Percentiles rank a stretch among this genome's conserved stretches.
These are phyloP conservation scores for Mycena leptocephala DNA, from an alignment of 768 basidiomycete species.

Conservation along the genomic window DNA sequence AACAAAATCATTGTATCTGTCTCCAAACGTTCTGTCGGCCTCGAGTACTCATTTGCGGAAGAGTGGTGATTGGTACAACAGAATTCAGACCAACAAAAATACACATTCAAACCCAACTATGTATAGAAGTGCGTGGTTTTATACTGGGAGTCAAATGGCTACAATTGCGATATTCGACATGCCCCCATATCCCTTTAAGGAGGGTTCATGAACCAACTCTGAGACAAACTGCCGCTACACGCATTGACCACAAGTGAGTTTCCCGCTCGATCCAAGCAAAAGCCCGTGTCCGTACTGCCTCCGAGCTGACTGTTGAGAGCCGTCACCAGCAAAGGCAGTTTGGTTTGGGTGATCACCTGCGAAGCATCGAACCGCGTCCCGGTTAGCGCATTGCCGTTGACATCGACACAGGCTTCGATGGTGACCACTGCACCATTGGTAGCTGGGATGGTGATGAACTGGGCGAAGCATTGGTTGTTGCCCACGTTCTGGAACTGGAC, in stretches of 20 bases:
- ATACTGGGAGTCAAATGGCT: not conserved
- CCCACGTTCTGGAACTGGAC: slow-evolving; percentile 11
- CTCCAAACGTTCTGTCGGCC: slow-evolving; percentile 7
- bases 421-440: slow-evolving; percentile 7
- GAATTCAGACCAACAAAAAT: not conserved
- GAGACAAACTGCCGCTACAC: slow-evolving; percentile 10
- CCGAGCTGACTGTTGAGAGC: slow-evolving; percentile 4
- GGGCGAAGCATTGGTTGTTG: slow-evolving; percentile 7
- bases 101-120: slow-evolving; percentile 7
- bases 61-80: slow-evolving; percentile 3
- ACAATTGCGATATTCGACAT: slow-evolving; percentile 13
- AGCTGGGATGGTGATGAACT: slow-evolving; percentile 3
- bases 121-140: slow-evolving; percentile 6
- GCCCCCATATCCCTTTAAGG: not conserved
- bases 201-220: not conserved
- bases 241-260: slow-evolving; percentile 5
- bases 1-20: too few relatives aligned
- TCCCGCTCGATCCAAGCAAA: slow-evolving; percentile 12
- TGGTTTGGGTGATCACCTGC: slow-evolving; percentile 2
- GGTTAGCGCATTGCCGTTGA: not conserved
- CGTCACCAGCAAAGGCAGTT: slow-evolving; percentile 1
- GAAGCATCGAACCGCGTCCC: slow-evolving; percentile 2
- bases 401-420: not conserved
- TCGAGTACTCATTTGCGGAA: slow-evolving; percentile 10
- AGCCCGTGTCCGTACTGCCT: not conserved